Evolutionary conservation across 2,329 filamentous ascomycete species (phyloP).

Genomic region (Verticillium klebahnii): DNA sequence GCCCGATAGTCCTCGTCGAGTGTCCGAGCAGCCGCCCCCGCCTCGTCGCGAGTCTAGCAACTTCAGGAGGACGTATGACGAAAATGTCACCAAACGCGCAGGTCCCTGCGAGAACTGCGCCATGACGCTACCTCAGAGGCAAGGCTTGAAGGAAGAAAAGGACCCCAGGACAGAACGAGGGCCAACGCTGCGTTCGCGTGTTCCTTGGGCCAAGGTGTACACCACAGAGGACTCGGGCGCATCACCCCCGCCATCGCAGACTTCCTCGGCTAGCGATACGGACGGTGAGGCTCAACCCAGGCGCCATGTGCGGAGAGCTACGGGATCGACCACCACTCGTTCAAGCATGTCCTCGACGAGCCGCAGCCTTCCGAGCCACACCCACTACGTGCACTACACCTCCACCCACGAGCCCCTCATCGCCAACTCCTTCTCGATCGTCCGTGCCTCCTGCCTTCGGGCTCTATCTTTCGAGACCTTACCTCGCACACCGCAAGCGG

Average conservation of each 20-base stretch:
- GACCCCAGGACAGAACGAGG: constrained; percentile 34
- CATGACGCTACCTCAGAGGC: constrained; percentile 55
- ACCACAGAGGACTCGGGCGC: constrained; percentile 34
- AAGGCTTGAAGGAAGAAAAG: constrained; percentile 20
- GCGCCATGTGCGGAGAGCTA: constrained; percentile 34
- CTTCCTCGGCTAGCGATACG: constrained; percentile 42
- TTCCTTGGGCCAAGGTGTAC: constrained; percentile 56
- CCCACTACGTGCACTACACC: constrained; percentile 63
- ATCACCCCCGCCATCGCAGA: constrained; percentile 48
- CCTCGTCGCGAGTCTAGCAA: constrained; percentile 47
- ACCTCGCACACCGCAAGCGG: constrained; percentile 36
- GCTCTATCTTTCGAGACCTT: constrained; percentile 64
- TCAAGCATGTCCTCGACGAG: constrained; percentile 50
- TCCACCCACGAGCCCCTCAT: constrained; percentile 62
- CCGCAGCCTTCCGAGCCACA: constrained; percentile 44
- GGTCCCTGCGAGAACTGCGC: constrained; percentile 66
- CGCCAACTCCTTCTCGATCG: constrained; percentile 59
- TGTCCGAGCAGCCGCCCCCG: constrained; percentile 27
- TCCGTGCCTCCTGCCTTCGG: constrained; percentile 61
- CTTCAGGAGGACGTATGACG: constrained; percentile 60
- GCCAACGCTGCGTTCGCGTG: constrained; percentile 56
- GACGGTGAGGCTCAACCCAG: constrained; percentile 44
- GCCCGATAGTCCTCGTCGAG: constrained; percentile 48
- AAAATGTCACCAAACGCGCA: constrained; percentile 59
- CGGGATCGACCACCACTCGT: constrained; percentile 43